A percentile compares a stretch with the other conserved stretches of the same genome.
Conservation (phyloP, 495 filamentous ascomycete genomes). For the Lasiosphaeris hirsuta region DNA sequence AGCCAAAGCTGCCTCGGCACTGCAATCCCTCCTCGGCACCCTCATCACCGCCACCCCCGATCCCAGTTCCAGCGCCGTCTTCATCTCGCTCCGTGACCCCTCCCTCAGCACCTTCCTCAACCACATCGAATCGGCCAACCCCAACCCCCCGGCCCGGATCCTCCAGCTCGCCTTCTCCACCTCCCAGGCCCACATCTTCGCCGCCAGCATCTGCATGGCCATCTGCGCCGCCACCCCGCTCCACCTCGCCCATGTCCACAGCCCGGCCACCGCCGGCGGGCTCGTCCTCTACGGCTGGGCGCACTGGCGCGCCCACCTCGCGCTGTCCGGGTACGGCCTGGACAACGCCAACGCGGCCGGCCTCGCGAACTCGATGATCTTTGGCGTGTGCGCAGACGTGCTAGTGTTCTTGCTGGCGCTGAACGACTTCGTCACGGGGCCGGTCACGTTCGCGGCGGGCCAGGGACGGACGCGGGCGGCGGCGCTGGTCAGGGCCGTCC, state of each 20-base stretch:
- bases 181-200: constrained; percentile 15
- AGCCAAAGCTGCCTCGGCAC: not conserved
- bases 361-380: constrained; percentile 16
- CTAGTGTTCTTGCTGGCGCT: constrained; percentile 16
- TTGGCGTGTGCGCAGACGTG: constrained; percentile 11
- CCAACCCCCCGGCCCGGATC: not conserved
- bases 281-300: constrained; percentile 23
- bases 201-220: constrained; percentile 15
- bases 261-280: constrained; percentile 3
- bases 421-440: constrained; percentile 17
- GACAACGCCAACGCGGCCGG: constrained; percentile 2
- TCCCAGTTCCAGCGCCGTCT: not conserved
- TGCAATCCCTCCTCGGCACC: constrained; percentile 10
- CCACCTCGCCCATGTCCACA: constrained; percentile 15
- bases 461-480: constrained; percentile 1
- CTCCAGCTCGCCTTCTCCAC: constrained; percentile 12
- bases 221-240: constrained; percentile 14
- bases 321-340: constrained; percentile 4
- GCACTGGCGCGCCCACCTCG: constrained; percentile 16
- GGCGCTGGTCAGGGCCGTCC: constrained; percentile 8
- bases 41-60: constrained; percentile 3
- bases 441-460: constrained; percentile 12
- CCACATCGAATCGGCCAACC: not conserved
- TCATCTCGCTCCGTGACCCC: constrained; percentile 11
- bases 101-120: constrained; percentile 5